These are phyloP conservation scores for Actinomortierella ambigua DNA, from an alignment of 371 early-diverging fungal genomes.

Conservation along the genomic window DNA sequence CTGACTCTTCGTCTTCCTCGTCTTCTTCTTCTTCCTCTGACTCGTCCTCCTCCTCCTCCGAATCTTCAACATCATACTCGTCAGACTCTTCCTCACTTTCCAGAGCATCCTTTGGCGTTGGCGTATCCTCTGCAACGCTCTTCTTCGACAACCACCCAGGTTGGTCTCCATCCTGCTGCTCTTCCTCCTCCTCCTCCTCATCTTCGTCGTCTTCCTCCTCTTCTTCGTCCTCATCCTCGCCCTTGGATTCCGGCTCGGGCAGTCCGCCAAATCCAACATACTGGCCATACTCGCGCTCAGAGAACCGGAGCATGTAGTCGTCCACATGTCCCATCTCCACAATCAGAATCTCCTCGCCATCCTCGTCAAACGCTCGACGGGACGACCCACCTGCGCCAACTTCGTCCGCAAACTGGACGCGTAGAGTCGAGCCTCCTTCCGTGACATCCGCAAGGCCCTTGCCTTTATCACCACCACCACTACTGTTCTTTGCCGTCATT, in stretches of 20 bases:
- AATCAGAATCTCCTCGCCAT: conserved; percentile 35
- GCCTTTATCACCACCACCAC: no score
- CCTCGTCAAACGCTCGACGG: conserved; percentile 16
- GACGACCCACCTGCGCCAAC: conserved; percentile 14
- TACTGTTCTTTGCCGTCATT: no score
- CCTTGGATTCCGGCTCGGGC: conserved; percentile 42
- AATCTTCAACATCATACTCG: neutral
- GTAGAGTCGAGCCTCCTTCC: conserved; percentile 1
- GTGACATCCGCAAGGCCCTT: no score
- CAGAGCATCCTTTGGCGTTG: conserved; percentile 20
- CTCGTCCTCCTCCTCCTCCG: conserved; percentile 14
- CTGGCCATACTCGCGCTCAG: conserved; percentile 64
- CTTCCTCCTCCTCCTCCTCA: neutral
- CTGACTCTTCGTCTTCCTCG: conserved; percentile 7
- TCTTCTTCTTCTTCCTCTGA: conserved; percentile 7
- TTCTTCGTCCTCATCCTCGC: conserved; percentile 2
- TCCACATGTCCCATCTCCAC: conserved; percentile 68
- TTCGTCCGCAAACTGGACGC: conserved; percentile 28
- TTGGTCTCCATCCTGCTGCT: neutral
- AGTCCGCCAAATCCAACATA: conserved; percentile 67
- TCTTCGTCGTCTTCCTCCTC: conserved; percentile 1
- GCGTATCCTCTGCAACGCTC: conserved; percentile 1
- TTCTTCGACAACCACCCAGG: no score
- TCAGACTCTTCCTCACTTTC: neutral
- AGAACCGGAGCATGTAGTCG: conserved; percentile 72